Conservation (phyloP, 306 rosid species). For the Oxytropis ochrocephala region DNA sequence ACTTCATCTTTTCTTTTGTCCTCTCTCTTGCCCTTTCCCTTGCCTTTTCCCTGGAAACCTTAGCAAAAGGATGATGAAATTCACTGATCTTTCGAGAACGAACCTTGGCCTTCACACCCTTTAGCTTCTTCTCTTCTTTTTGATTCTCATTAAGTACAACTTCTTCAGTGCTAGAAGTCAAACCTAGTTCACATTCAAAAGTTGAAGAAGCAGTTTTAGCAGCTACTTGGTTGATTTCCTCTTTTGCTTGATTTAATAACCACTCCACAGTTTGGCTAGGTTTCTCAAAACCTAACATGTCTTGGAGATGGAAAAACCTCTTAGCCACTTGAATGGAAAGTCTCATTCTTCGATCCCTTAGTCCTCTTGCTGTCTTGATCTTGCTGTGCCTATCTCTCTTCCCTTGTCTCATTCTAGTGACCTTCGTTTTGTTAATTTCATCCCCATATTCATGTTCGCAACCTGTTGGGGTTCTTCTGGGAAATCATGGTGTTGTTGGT, state of each 20-base stretch:
- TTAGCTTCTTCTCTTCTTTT: not conserved
- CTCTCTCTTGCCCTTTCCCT: slow-evolving; percentile 17
- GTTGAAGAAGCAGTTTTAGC: not conserved
- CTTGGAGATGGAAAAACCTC: slow-evolving; percentile 9
- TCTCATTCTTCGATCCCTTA: slow-evolving; percentile 16
- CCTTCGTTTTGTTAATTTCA: too few species aligned
- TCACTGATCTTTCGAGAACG: too few species aligned
- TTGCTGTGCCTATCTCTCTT: slow-evolving; percentile 11
- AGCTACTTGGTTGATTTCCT: not conserved
- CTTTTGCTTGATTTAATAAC: slow-evolving; percentile 2
- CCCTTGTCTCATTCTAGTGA: not conserved
- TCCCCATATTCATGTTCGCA: too few species aligned
- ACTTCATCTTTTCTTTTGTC: slow-evolving; percentile 1
- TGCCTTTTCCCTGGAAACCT: slow-evolving; percentile 8
- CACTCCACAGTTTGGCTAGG: slow-evolving; percentile 7
- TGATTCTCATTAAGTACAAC: not conserved
- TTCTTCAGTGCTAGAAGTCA: slow-evolving; percentile 5
- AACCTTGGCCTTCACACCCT: too few species aligned
- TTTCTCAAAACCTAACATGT: slow-evolving; percentile 6
- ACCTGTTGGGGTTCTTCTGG: too few species aligned
- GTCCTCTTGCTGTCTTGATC: slow-evolving; percentile 1
- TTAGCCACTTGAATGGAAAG: slow-evolving; percentile 10
- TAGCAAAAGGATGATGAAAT: not conserved
- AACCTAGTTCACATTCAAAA: not conserved
- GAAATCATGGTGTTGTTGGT: too few species aligned